A percentile compares a stretch with the other conserved stretches of the same genome.
phyloP scores from a whole-genome alignment of 192 early-diverging fungal genomes.

The Backusella tarrabulga region DNA sequence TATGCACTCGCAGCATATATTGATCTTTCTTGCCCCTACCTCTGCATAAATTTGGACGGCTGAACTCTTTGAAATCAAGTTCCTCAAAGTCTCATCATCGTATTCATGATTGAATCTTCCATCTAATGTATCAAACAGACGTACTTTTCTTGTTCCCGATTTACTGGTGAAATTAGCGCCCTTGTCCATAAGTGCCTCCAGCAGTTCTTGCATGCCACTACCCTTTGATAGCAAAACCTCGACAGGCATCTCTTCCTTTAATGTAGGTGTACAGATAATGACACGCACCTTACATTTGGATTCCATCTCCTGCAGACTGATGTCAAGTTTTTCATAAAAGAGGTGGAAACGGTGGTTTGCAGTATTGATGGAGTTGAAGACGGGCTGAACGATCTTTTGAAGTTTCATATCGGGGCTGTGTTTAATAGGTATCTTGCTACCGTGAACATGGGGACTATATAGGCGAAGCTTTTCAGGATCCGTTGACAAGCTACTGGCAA shows the following conservation, averaged over 20 bases:
- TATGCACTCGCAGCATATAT: neutral
- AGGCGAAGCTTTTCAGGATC: constrained; percentile 70
- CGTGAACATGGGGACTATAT: neutral
- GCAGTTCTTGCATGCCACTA: constrained; percentile 39
- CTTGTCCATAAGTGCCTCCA: constrained; percentile 50
- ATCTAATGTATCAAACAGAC: constrained; percentile 54
- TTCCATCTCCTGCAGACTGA: constrained; percentile 81
- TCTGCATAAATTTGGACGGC: constrained; percentile 58
- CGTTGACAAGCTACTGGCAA: constrained; percentile 58
- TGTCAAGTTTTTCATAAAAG: constrained; percentile 83
- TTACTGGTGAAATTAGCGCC: constrained; percentile 39
- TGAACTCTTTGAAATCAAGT: constrained; percentile 33
- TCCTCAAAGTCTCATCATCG: constrained; percentile 43
- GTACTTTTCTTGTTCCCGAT: constrained; percentile 47
- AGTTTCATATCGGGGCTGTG: neutral
- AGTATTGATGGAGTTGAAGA: constrained; percentile 13
- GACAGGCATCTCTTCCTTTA: constrained; percentile 60
- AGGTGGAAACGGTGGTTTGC: constrained; percentile 37
- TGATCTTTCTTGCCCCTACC: constrained; percentile 5
- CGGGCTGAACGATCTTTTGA: constrained; percentile 36
- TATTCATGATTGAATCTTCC: constrained; percentile 50
- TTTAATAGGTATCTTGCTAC: neutral
- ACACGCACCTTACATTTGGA: constrained; percentile 72
- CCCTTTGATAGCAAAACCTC: constrained; percentile 73
- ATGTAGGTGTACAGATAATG: constrained; percentile 58